phyloP scores from a whole-genome alignment of 1,284 basidiomycete genomes.

The Mycosarcoma mackinlayi region DNA sequence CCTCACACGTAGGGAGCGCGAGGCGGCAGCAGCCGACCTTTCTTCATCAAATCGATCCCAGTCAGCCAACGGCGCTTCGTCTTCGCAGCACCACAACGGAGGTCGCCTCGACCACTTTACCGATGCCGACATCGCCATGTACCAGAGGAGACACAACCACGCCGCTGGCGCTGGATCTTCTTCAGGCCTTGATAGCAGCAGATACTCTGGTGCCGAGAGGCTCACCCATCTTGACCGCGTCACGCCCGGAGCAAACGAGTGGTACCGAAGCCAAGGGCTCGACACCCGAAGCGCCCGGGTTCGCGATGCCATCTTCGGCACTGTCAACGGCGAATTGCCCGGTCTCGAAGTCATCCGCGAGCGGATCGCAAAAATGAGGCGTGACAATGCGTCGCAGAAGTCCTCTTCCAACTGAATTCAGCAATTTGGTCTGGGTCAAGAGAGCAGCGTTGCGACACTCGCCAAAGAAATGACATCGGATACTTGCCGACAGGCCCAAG shows the following conservation, averaged over 20 bases:
- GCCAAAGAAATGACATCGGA: too few species aligned
- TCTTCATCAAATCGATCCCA: neutral
- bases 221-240: conserved; percentile 39
- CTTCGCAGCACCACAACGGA: conserved; percentile 13
- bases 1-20: conserved; percentile 39
- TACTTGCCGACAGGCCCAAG: neutral
- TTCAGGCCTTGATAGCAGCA: conserved; percentile 33
- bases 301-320: conserved; percentile 67
- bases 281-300: conserved; percentile 56
- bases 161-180: conserved; percentile 25
- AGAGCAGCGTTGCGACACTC: neutral
- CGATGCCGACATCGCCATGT: conserved; percentile 48
- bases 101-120: conserved; percentile 37
- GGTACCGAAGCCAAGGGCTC: conserved; percentile 49
- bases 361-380: conserved; percentile 44
- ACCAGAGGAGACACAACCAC: conserved; percentile 42
- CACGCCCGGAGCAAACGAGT: conserved; percentile 44
- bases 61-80: neutral
- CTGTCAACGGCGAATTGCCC: conserved; percentile 61
- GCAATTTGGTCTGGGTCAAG: neutral
- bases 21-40: conserved; percentile 37
- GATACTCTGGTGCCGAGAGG: conserved; percentile 48
- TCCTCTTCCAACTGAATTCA: conserved; percentile 7
- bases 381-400: conserved; percentile 13
- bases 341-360: conserved; percentile 66